These are phyloP conservation scores for Capronia coronata DNA, from an alignment of 2,329 filamentous ascomycete species.

Conservation along the genomic window DNA sequence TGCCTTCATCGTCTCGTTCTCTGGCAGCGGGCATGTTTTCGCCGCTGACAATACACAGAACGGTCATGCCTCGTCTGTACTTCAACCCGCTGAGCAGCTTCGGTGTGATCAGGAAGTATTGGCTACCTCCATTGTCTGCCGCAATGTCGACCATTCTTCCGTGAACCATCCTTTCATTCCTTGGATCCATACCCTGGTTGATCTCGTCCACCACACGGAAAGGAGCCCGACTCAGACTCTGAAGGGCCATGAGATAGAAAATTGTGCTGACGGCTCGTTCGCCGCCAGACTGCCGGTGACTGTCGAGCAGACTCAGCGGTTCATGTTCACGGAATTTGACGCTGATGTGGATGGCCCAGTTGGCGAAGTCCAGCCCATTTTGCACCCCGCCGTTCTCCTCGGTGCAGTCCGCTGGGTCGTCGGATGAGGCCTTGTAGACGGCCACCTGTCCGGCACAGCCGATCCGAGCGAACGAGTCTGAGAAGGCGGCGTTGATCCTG, in stretches of 20 bases:
- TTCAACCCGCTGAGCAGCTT: slow-evolving; percentile 80
- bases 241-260: slow-evolving; percentile 97
- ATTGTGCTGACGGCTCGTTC: slow-evolving; percentile 95
- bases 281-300: slow-evolving; percentile 90
- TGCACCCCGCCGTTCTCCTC: slow-evolving; percentile 24
- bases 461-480: slow-evolving; percentile 88
- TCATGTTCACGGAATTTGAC: slow-evolving; percentile 92
- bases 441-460: slow-evolving; percentile 86
- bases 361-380: slow-evolving; percentile 74
- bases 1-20: slow-evolving; percentile 17
- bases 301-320: slow-evolving; percentile 73
- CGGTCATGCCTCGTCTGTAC: slow-evolving; percentile 86
- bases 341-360: slow-evolving; percentile 88
- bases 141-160: slow-evolving; percentile 97
- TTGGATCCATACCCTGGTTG: slow-evolving; percentile 98
- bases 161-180: slow-evolving; percentile 97
- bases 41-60: slow-evolving; percentile 88
- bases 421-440: slow-evolving; percentile 62
- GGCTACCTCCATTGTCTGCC: slow-evolving; percentile 57
- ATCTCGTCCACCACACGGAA: slow-evolving; percentile 99
- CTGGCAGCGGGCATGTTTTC: slow-evolving; percentile 49
- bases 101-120: slow-evolving; percentile 96
- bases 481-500: slow-evolving; percentile 84
- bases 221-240: slow-evolving; percentile 84
- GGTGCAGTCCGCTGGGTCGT: slow-evolving; percentile 31